Evolutionary conservation across 2,329 filamentous ascomycete genomes (phyloP), one percentile per base, ranked within the genome.

Genomic region (Amylocarpus encephaloides): DNA sequence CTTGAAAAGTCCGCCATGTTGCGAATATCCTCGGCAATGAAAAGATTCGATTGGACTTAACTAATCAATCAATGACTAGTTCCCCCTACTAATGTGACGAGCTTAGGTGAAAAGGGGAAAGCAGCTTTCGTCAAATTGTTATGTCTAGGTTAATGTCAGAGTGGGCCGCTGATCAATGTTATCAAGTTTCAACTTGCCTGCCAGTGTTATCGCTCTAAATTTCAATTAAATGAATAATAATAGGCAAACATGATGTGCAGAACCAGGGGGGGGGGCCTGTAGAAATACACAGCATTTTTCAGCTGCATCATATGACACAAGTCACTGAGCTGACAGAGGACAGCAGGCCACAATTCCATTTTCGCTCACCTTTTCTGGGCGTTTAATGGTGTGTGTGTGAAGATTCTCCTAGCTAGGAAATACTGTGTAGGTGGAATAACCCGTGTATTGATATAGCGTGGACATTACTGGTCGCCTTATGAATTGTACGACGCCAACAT

Each of bases 231-330:
- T 22, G 11, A 6, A 22, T 41, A 13, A 18, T 41, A 3, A 12
- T 7, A 41, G 39, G 13, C 39, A 12, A 18, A 22, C 39, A 22
- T 26, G 6, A 19, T 5, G 16, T 16, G 16, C 9, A 7, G 39
- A 13, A 41, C 11, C 2, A 3, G 22, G 22, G 22, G 22, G 22
- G 7, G 7, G 7, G 7, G 16, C 9, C 15, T 22, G 22, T 41
- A 13, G 38, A 41, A 41, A 41, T 41, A 41, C 39, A 22, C 19
- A 12, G 16, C 29, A 36, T 46, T 46, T 46, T 18, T 46, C 32
- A 46, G 43, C 43, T 32, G 43, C 33, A 46, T 38, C 9, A 29
- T 32, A 34, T 6, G 3, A 18, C n/a, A 34, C 7, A 15, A 10
- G n/a, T 6, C 11, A 34, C 26, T 19, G 16, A 44, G 3, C 42